A percentile compares a stretch with the other conserved stretches of the same genome.
Evolutionary conservation across 2,329 filamentous ascomycete genomes (phyloP).

Genomic region (Aspergillus piperis): DNA sequence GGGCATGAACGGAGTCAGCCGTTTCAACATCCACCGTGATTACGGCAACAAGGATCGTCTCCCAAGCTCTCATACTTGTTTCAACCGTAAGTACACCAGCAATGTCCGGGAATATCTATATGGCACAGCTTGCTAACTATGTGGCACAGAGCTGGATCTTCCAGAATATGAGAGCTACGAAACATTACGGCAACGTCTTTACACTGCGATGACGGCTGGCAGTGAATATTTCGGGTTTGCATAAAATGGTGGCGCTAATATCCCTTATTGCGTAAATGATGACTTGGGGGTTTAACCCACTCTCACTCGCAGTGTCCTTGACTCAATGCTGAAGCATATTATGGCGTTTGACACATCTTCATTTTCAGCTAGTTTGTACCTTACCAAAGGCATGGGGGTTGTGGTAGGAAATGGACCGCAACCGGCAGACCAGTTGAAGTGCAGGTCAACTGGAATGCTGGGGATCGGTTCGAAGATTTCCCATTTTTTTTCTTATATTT

Average conservation of each 20-base stretch:
- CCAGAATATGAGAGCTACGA: conserved; percentile 99
- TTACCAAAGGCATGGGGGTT: not conserved
- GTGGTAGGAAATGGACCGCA: conserved; percentile 7
- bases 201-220: conserved; percentile 96
- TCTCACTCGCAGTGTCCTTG: conserved; percentile 12
- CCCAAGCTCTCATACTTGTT: conserved; percentile 96
- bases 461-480: not conserved
- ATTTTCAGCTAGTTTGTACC: conserved; percentile 24
- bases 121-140: conserved; percentile 37
- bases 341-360: conserved; percentile 34
- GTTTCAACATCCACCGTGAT: conserved; percentile 98
- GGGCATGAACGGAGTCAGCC: conserved; percentile 97
- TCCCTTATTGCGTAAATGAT: conserved; percentile 9
- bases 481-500: not conserved
- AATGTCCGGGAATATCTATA: not conserved
- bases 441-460: conserved; percentile 41
- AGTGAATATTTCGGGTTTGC: conserved; percentile 98
- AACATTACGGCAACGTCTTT: conserved; percentile 77
- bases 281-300: conserved; percentile 18
- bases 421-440: conserved; percentile 36
- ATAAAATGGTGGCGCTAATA: conserved; percentile 50
- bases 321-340: conserved; percentile 36
- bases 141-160: conserved; percentile 79
- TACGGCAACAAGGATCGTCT: conserved; percentile 95
- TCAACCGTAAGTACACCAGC: conserved; percentile 78